Conservation (phyloP, 805 yeast species). For the Limtongia smithiae region DNA sequence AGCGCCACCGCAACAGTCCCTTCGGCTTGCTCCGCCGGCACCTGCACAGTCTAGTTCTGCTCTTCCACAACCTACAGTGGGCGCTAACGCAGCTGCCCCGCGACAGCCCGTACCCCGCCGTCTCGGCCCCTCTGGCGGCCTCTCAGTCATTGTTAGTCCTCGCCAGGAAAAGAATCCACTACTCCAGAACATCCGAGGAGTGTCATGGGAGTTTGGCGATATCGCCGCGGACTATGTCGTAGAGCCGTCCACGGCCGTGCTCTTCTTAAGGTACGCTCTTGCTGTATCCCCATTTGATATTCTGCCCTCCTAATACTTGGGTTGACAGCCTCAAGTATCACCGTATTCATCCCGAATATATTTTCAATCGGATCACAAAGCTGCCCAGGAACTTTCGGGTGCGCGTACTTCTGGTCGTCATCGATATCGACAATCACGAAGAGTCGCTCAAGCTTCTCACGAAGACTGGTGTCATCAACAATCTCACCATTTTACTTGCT, state of each 20-base stretch:
- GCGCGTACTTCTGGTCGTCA: conserved; percentile 39
- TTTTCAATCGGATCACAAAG: conserved; percentile 37
- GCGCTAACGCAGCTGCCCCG: conserved; percentile 1
- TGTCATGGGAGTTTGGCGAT: conserved; percentile 34
- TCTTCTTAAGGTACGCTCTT: conserved; percentile 35
- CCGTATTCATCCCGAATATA: conserved; percentile 42
- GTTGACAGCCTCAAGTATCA: conserved; percentile 14
- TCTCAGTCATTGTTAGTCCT: conserved; percentile 25
- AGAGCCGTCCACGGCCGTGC: conserved; percentile 37
- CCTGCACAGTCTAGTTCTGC: neutral
- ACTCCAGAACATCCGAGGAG: conserved; percentile 28
- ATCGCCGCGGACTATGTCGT: conserved; percentile 41
- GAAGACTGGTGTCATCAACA: conserved; percentile 34
- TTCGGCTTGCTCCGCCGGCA: neutral
- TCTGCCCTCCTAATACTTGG: neutral
- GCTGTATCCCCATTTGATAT: neutral
- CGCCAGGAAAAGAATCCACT: conserved; percentile 32
- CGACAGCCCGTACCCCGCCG: conserved; percentile 24
- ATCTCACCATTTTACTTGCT: conserved; percentile 38
- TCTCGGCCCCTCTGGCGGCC: conserved; percentile 5
- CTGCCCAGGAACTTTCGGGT: conserved; percentile 36
- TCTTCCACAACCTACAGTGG: neutral
- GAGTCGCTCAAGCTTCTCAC: conserved; percentile 39
- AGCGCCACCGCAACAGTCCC: neutral
- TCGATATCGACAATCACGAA: conserved; percentile 41